phyloP scores from a whole-genome alignment of 768 basidiomycete species.

The Leccinum sublutescens region DNA sequence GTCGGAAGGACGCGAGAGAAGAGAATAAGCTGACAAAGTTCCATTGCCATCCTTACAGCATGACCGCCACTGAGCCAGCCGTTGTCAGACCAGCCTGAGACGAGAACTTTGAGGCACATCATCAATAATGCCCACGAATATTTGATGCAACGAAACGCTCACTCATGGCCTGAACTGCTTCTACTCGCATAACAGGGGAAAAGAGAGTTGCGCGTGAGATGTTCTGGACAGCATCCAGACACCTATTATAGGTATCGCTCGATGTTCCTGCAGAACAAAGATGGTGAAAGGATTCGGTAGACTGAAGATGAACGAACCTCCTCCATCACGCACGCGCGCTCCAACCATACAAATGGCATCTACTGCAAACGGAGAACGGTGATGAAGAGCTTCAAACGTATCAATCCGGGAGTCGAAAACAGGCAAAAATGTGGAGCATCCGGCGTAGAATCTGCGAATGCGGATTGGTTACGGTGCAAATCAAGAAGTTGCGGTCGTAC shows the following conservation, averaged over 20 bases:
- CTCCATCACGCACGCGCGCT: constrained; percentile 85
- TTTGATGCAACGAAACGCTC: constrained; percentile 26
- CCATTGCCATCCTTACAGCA: constrained; percentile 97
- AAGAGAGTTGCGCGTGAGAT: constrained; percentile 88
- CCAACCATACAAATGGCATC: constrained; percentile 94
- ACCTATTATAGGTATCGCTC: constrained; percentile 70
- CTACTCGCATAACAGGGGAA: constrained; percentile 76
- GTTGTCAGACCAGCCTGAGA: constrained; percentile 93
- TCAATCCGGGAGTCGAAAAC: constrained; percentile 83
- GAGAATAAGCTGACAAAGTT: constrained; percentile 61
- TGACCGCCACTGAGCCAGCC: constrained; percentile 96
- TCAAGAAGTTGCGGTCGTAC: constrained; percentile 36
- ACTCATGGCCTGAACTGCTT: constrained; percentile 96
- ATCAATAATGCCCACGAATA: constrained; percentile 2
- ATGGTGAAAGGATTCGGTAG: constrained; percentile 6
- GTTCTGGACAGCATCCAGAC: constrained; percentile 79
- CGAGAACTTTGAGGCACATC: constrained; percentile 60
- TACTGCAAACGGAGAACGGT: constrained; percentile 90
- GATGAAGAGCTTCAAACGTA: constrained; percentile 81
- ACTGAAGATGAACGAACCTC: constrained; percentile 49
- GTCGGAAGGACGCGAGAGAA: constrained; percentile 1
- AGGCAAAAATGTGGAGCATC: constrained; percentile 90
- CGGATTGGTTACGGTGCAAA: constrained; percentile 12
- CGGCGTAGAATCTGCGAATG: constrained; percentile 73
- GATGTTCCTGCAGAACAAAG: constrained; percentile 51